These are phyloP conservation scores for Kodamaea derodonti DNA, from an alignment of 1,139 yeast species.

Conservation along the genomic window DNA sequence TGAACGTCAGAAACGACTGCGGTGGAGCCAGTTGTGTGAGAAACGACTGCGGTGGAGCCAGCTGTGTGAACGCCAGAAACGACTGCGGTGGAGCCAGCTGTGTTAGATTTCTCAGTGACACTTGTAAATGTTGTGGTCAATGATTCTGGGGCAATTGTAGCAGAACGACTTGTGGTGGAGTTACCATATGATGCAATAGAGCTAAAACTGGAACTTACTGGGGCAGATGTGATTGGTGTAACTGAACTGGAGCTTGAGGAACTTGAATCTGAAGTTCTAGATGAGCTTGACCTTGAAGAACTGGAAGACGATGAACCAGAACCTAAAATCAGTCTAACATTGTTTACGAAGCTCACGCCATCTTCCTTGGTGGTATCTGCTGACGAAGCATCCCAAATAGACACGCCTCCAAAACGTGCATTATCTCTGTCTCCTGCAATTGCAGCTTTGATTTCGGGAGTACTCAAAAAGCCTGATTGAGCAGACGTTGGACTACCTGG, in stretches of 20 bases:
- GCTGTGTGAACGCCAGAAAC: slow-evolving; percentile 4
- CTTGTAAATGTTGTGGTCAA: slow-evolving; percentile 5
- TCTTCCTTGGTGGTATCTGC: neutral
- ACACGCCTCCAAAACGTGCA: slow-evolving; percentile 22
- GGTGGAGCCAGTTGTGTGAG: neutral
- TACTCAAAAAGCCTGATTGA: slow-evolving; percentile 16
- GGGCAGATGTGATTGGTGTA: neutral
- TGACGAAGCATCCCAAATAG: slow-evolving; percentile 27
- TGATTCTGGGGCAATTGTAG: neutral
- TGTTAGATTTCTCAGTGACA: slow-evolving; percentile 2
- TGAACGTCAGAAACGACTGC: slow-evolving; percentile 8
- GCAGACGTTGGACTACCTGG: slow-evolving; percentile 12
- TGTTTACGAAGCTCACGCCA: neutral
- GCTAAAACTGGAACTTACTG: neutral
- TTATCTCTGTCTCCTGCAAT: slow-evolving; percentile 12
- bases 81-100: slow-evolving; percentile 2
- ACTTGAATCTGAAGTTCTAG: neutral
- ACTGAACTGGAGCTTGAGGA: neutral
- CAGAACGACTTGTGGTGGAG: neutral
- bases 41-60: slow-evolving; percentile 1
- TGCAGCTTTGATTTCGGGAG: slow-evolving; percentile 11
- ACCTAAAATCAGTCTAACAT: neutral
- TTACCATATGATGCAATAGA: neutral
- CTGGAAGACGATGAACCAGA: neutral
- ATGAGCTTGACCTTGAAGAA: slow-evolving; percentile 1